These are phyloP conservation scores for Lotus japonicus DNA, from an alignment of 306 rosid genomes.

Conservation along the genomic window DNA sequence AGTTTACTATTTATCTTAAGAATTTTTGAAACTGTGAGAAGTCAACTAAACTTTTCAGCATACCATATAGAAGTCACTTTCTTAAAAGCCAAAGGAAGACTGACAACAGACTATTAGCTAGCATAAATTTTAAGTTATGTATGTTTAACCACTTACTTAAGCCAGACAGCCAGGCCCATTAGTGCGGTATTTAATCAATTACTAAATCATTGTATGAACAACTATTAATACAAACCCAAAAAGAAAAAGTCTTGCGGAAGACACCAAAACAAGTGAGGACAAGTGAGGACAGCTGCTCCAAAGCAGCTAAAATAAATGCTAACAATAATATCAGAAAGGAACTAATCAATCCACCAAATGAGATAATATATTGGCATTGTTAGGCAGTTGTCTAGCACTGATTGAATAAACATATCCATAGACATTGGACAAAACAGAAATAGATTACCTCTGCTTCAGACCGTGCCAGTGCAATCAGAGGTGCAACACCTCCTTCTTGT, in stretches of 20 bases:
- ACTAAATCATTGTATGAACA: not conserved
- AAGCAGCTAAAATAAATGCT: constrained; percentile 5
- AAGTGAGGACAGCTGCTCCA: not conserved
- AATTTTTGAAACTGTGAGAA: not conserved
- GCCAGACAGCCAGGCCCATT: not conserved
- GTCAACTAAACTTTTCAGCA: not conserved
- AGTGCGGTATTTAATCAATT: not conserved
- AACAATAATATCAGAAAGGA: not conserved
- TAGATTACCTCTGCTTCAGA: constrained; percentile 78
- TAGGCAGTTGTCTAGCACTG: constrained; percentile 2
- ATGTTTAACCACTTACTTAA: not conserved
- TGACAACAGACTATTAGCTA: constrained; percentile 14
- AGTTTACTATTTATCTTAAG: not conserved
- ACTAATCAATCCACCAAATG: not conserved
- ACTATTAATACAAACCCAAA: not conserved
- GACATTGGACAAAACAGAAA: constrained; percentile 9
- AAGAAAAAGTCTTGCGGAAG: not conserved
- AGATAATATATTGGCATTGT: not conserved
- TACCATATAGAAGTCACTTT: not conserved
- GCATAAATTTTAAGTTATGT: not conserved
- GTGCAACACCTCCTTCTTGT: constrained; percentile 98
- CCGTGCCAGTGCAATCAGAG: constrained; percentile 90
- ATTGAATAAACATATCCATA: not conserved
- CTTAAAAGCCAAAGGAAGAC: not conserved
- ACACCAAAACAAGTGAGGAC: not conserved